Percentiles rank a stretch among this genome's conserved stretches.
phyloP scores from a whole-genome alignment of 257 asterid genomes.

The Fraxinus pennsylvanica region DNA sequence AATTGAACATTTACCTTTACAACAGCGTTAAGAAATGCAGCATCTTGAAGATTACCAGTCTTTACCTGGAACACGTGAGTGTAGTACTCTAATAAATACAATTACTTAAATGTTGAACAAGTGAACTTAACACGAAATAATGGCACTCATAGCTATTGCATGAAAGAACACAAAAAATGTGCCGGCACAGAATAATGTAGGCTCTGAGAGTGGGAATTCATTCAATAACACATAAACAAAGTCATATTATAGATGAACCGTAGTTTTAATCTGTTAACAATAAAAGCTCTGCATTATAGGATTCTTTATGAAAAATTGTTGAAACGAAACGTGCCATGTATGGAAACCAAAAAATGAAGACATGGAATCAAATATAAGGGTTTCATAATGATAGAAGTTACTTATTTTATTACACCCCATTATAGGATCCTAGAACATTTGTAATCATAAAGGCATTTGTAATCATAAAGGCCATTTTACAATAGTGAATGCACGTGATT shows the following conservation, averaged over 20 bases:
- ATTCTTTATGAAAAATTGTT: background rate
- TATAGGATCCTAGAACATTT: too few species aligned
- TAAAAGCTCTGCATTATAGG: too few species aligned
- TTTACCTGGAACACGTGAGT: constrained; percentile 53
- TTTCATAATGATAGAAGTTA: too few species aligned
- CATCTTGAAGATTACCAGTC: constrained; percentile 65
- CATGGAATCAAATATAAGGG: background rate
- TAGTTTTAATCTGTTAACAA: background rate
- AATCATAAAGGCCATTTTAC: too few species aligned
- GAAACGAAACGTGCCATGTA: background rate
- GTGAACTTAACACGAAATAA: constrained; percentile 16
- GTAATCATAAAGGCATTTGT: too few species aligned
- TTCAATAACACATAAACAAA: background rate
- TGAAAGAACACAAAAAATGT: background rate
- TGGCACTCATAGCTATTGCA: constrained; percentile 8
- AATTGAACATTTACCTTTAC: constrained; percentile 62
- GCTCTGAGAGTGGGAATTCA: background rate
- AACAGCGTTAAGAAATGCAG: constrained; percentile 80
- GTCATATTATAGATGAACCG: background rate
- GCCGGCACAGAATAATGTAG: background rate
- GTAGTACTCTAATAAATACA: background rate
- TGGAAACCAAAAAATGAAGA: background rate
- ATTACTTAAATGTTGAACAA: constrained; percentile 17
- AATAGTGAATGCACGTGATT: background rate
- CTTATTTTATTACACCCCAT: too few species aligned